A percentile compares a stretch with the other conserved stretches of the same genome.
These are phyloP conservation scores for Leucoagaricus sp. DNA, from an alignment of 1,284 basidiomycete species.

Conservation along the genomic window DNA sequence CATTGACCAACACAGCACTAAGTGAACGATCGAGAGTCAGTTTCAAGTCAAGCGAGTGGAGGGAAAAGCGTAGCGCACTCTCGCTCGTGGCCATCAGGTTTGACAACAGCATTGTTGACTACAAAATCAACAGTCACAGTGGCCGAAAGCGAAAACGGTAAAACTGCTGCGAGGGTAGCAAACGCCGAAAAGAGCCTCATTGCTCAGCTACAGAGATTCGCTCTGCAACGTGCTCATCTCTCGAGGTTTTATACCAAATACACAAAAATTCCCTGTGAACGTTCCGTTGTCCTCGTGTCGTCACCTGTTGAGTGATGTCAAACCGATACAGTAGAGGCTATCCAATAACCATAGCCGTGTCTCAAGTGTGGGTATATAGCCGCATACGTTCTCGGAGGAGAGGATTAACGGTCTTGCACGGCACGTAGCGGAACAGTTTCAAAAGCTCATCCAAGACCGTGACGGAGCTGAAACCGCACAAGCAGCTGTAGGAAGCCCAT, in stretches of 20 bases:
- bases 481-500: no score
- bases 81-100: conserved; percentile 1
- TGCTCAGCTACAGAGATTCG: background rate
- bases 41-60: background rate
- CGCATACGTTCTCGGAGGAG: background rate
- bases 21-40: background rate
- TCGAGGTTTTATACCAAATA: background rate
- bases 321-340: background rate
- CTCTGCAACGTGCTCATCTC: background rate
- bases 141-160: background rate
- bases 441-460: no score
- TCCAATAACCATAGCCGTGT: background rate
- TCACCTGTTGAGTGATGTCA: no score
- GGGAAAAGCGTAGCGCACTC: background rate
- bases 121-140: conserved; percentile 26
- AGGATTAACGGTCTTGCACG: background rate
- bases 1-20: conserved; percentile 17
- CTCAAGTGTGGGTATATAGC: conserved; percentile 7
- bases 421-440: background rate
- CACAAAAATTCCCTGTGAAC: background rate
- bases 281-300: background rate
- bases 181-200: background rate
- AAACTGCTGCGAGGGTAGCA: background rate
- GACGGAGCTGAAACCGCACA: no score
- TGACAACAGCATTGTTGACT: conserved; percentile 14